Evolutionary conservation across 306 rosid species (phyloP), one percentile per base, ranked within the genome.

Genomic region (Dryas drummondii): DNA sequence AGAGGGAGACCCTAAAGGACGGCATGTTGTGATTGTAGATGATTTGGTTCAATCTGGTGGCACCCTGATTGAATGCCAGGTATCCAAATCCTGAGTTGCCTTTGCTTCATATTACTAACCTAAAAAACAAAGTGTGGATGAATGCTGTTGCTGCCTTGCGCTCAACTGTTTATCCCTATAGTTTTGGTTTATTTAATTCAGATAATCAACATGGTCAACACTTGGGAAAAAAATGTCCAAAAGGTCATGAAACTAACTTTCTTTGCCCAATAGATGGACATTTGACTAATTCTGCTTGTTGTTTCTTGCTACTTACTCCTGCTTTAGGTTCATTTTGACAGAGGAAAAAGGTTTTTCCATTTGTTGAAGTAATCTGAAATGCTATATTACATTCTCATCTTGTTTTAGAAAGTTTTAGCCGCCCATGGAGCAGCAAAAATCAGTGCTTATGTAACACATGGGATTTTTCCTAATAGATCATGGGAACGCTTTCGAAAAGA

Each of bases 21-120:
- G 93, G 75, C 99, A 94, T 78, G 80, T 94, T 62, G 93, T 94
- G 82, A 94, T 94, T 76, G 97, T 94, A 73, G 99, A 94, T 84
- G 99, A 94, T 84, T 88, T 94, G 88, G 99, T 94, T 76, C 99
- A 94, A 76, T 94, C 99, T 9, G 99, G 99, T 73, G 93, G 99
- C 65, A 94, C 99, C 72, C 87, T 94, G 68, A 84, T 89, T 52
- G 99, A 94, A 83, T 94, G 99, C 67, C 99, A 94, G 97, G 99
- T 94, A 90, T 68, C 71, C 49, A 72, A 70, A 37, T 75, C 48
- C 6, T 19, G 15, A 47, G 52, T 22, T 79, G 10, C 52, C 16
- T 48, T 60, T 47, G 54, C 68, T 15, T 46, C n/a, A 9, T 63
- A 5, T 16, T 57, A 12, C 11, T 26, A 55, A 27, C 47, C 5